Evolutionary conservation across 192 early-diverging fungal genomes (phyloP), one percentile per base, ranked within the genome.

Genomic region (Entomortierella lignicola): DNA sequence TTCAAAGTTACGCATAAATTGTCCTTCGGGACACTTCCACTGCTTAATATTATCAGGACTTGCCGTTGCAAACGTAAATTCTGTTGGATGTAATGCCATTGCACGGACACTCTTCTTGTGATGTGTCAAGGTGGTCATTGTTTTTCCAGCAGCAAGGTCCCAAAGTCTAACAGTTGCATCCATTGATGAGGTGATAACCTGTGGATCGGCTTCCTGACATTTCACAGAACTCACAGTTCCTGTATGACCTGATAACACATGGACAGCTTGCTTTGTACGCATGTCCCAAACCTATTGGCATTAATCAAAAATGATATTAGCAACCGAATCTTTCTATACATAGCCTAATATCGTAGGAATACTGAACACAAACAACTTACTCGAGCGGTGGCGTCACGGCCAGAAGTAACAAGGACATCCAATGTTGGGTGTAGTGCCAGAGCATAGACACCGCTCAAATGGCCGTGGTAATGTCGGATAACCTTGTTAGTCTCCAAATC

Each of bases 401-500:
- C 97, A 55, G 92, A 93, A 2, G 98, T 98, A 18, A 98, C 96
- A 48, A 99, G 77, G 7, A 98, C 85, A 66, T 99, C 98, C 25
- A 99, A 87, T 4, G 93, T 95, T 8, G 98, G 98, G 81, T 99
- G 98, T 47, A 99, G 77, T 18, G 89, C 88, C 58, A 99, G 59
- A 20, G 94, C 89, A 74, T 98, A 99, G 18, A 99, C 92, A 34
- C 96, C 98, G 43, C 91, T 93, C 37, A 99, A 81, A 85, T 99
- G 98, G 0, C 98, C 98, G 67, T 99, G 97, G 79, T 99, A 99
- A 72, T 98, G 96, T 17, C 98, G 92, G 67, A 99, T 97, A 53
- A 98, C 98, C 79, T 99, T 98, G 87, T 99, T 99, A 68, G 92
- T 92, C 84, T 99, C 98, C 48, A 99, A 80, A 84, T 99, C 98